Base-by-base conservation (phyloP, 768 basidiomycete species). In the Phanerochaete carnosa region DNA sequence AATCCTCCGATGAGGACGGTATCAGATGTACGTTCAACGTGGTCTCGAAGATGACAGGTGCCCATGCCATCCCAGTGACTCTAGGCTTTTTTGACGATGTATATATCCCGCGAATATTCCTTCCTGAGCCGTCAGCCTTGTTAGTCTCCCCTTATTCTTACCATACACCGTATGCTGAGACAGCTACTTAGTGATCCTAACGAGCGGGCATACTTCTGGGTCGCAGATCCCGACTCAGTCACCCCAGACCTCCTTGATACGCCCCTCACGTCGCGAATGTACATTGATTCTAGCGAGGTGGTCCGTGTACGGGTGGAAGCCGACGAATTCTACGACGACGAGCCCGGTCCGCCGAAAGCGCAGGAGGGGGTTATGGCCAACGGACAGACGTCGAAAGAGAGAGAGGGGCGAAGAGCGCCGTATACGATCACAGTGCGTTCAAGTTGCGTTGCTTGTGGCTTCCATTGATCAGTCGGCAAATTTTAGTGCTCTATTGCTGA, bases 41-140 rank as follows among this genome's bases (percentile, higher is more conserved):
- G 22, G 6, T 22, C 60, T 65, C 12, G 26, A 35, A 22, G 29
- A 22, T 37, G 19, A 47, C 35, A 37, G 13, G 26, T 45, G 54
- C 43, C 16, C 26, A 47, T 23, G 11, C 57, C 33, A 13, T 13
- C 6, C 16, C 66, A 96, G 95, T 96, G 28, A 84, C 89, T 23
- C 73, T 97, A 19, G 90, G 89, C 22, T 98, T 98, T 78, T 98
- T 98, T 68, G 92, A 94, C 73, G 95, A 98, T 67, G 88, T 98
- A 25, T 92, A 93, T 69, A 83, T 98, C 49, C 92, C 94, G 0
- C 74, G 83, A 0, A 76, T 83, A 2, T 88, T 92, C 60, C 84
- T 98, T 5, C 95, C 95, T 1, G 84, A 89, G 66, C 89, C 93
- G 28, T 84, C 82, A 39, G 84, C 89, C 3, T 94, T 92, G 92